Evolutionary conservation across 768 basidiomycete genomes (phyloP).

Genomic region (Lentinula sp.): DNA sequence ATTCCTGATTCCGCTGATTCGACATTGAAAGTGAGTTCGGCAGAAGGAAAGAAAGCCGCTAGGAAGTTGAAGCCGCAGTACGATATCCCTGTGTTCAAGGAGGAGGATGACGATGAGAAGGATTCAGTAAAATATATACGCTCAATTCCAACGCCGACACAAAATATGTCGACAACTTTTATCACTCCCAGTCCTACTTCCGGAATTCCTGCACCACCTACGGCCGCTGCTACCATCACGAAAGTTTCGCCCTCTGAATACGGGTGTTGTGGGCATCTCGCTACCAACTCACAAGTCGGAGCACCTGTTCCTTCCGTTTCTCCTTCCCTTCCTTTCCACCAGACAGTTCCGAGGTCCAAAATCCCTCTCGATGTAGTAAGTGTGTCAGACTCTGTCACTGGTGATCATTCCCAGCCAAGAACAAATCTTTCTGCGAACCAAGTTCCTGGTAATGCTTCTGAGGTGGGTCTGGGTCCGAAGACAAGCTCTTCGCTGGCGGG

Average conservation of each 20-base stretch:
- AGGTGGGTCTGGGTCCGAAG: not conserved
- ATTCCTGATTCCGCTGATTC: not conserved
- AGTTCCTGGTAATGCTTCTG: not conserved
- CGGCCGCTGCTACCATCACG: not conserved
- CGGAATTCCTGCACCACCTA: not conserved
- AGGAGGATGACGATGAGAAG: not conserved
- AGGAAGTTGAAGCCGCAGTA: not conserved
- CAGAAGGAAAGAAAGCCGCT: not conserved
- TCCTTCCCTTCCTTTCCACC: not conserved
- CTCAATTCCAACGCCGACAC: not conserved
- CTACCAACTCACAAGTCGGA: too few species aligned
- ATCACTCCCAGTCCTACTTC: not conserved
- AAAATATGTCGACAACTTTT: not conserved
- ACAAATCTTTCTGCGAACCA: not conserved
- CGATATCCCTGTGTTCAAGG: not conserved
- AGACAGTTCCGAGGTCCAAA: not conserved
- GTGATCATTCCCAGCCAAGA: not conserved
- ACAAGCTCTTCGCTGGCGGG: not conserved
- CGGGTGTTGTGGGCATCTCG: not conserved
- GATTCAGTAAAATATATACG: not conserved
- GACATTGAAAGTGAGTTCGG: not conserved
- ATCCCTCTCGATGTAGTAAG: not conserved
- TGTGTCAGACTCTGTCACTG: not conserved
- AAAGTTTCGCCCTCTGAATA: not conserved
- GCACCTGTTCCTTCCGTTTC: not conserved